These are phyloP conservation scores for Lachnellula cervina DNA, from an alignment of 2,329 filamentous ascomycete species.

Conservation along the genomic window DNA sequence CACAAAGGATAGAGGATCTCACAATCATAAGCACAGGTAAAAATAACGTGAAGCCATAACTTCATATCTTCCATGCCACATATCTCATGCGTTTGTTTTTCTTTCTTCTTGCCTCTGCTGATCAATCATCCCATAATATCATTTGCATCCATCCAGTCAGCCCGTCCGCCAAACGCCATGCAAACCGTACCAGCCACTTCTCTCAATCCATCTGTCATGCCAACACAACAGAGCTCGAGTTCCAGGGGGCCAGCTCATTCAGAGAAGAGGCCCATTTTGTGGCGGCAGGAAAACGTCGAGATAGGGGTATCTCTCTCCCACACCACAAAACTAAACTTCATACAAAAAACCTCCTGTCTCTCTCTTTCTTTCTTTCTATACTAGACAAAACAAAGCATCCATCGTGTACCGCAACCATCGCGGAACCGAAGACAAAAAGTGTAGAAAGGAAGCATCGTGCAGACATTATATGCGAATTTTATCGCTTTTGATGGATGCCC, in stretches of 20 bases:
- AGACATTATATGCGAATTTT: conserved; percentile 12
- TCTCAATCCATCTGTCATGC: neutral
- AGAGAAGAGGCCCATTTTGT: neutral
- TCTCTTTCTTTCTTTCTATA: conserved; percentile 8
- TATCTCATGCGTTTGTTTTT: conserved; percentile 13
- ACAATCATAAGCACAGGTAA: neutral
- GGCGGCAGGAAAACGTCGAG: neutral
- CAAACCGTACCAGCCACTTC: neutral
- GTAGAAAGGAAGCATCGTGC: conserved; percentile 8
- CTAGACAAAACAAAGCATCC: conserved; percentile 16
- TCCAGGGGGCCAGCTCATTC: neutral
- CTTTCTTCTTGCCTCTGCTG: neutral
- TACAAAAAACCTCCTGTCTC: conserved; percentile 8
- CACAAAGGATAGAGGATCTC: too few relatives aligned
- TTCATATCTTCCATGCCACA: conserved; percentile 20
- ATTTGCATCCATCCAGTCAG: neutral
- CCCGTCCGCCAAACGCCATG: neutral
- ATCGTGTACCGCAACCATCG: conserved; percentile 2
- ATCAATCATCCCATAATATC: neutral
- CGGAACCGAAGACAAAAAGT: conserved; percentile 6
- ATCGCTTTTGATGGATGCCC: conserved; percentile 1
- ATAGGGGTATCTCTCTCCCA: neutral
- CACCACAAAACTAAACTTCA: conserved; percentile 8
- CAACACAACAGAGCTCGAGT: neutral
- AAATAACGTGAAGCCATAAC: conserved; percentile 19